These are phyloP conservation scores for Hymenotorrendiella dingleyae DNA, from an alignment of 2,329 filamentous ascomycete species.

Conservation along the genomic window DNA sequence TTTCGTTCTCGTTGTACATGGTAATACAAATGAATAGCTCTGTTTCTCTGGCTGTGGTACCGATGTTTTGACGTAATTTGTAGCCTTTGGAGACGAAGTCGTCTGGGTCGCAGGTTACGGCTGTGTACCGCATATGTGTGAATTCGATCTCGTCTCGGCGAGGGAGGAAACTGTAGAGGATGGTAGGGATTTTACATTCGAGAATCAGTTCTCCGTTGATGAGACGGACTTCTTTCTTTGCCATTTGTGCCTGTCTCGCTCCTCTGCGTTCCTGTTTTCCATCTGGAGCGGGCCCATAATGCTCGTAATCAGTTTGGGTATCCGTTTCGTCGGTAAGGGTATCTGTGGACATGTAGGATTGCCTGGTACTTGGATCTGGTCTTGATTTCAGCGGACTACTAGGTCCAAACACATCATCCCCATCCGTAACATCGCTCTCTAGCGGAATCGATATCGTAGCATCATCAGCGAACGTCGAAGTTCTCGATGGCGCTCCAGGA, in stretches of 20 bases:
- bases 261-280: constrained; percentile 84
- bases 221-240: constrained; percentile 87
- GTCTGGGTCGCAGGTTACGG: constrained; percentile 95
- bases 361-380: constrained; percentile 24
- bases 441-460: constrained; percentile 69
- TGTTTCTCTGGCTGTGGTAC: constrained; percentile 76
- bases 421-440: constrained; percentile 42
- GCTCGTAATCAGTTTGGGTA: constrained; percentile 47
- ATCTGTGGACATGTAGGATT: constrained; percentile 34
- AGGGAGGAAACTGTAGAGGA: constrained; percentile 93
- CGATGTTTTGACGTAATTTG: constrained; percentile 87
- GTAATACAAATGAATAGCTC: constrained; percentile 96
- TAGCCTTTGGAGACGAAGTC: constrained; percentile 87
- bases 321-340: constrained; percentile 32
- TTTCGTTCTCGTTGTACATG: constrained; percentile 99
- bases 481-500: constrained; percentile 43
- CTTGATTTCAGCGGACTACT: constrained; percentile 30
- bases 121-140: constrained; percentile 97
- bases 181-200: constrained; percentile 98
- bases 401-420: constrained; percentile 67
- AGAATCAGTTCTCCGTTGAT: constrained; percentile 97
- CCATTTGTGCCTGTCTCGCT: constrained; percentile 79
- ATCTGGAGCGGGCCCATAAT: constrained; percentile 82
- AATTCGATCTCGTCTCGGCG: constrained; percentile 91
- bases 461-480: constrained; percentile 54